Conservation (phyloP, 202 grass and related monocot genomes). For the Hordeum pubiflorum region DNA sequence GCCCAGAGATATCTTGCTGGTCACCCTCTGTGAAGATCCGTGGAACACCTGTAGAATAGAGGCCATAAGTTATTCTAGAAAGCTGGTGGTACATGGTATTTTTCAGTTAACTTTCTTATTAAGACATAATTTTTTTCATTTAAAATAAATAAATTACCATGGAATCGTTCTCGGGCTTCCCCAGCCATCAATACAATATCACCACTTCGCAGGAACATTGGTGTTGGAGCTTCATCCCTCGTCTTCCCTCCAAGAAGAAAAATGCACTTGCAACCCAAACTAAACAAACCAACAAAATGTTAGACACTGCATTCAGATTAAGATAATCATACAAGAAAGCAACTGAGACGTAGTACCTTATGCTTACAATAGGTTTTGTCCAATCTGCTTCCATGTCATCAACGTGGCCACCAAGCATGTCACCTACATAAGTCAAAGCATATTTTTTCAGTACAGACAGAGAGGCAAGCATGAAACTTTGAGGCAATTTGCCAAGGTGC, state of each 20-base stretch:
- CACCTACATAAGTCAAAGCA: constrained; percentile 41
- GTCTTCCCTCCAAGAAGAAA: constrained; percentile 84
- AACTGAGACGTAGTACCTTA: constrained; percentile 46
- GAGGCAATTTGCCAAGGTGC: not conserved
- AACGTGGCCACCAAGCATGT: constrained; percentile 89
- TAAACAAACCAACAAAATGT: constrained; percentile 19
- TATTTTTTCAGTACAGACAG: not conserved
- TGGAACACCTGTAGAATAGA: constrained; percentile 38
- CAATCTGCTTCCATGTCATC: constrained; percentile 99
- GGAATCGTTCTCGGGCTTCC: constrained; percentile 77
- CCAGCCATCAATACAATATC: constrained; percentile 83
- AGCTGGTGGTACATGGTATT: not conserved
- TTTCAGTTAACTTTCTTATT: not conserved
- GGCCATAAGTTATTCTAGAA: not conserved
- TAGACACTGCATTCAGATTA: not conserved
- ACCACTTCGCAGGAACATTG: constrained; percentile 75
- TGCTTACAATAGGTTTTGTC: constrained; percentile 92
- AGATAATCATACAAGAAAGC: not conserved
- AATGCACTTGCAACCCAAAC: constrained; percentile 85
- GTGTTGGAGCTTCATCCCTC: constrained; percentile 64
- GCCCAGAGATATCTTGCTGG: constrained; percentile 41
- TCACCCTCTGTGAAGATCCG: constrained; percentile 61
- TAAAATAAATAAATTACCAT: constrained; percentile 41
- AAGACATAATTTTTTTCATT: not conserved
- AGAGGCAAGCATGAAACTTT: not conserved